A percentile compares a stretch with the other conserved stretches of the same genome.
phyloP scores from a whole-genome alignment of 2,329 filamentous ascomycete genomes.

The Phialophora tarda region DNA sequence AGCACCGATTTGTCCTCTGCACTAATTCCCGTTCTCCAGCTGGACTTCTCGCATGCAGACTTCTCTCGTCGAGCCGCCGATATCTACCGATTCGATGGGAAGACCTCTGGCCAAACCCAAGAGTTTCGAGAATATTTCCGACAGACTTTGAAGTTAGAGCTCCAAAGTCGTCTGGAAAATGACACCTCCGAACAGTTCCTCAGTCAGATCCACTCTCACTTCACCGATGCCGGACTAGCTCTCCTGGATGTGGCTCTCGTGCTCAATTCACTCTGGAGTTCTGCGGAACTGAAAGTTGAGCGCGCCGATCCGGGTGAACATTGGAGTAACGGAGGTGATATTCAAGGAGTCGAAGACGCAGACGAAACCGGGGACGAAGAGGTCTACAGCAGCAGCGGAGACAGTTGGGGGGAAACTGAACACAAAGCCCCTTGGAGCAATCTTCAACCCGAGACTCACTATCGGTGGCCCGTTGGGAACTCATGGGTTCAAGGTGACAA shows the following conservation, averaged over 20 bases:
- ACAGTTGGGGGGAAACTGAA: not conserved
- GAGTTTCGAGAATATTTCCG: conserved; percentile 12
- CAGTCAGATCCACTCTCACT: not conserved
- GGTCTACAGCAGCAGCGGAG: not conserved
- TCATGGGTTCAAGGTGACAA: not conserved
- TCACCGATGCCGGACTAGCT: not conserved
- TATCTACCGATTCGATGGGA: conserved; percentile 1
- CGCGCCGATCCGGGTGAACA: not conserved
- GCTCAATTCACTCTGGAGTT: conserved; percentile 3
- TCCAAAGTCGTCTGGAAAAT: not conserved
- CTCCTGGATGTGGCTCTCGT: conserved; percentile 10
- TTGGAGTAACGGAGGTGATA: not conserved
- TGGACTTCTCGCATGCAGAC: not conserved
- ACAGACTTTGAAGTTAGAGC: not conserved
- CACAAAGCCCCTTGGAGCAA: not conserved
- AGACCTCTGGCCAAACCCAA: too few relatives aligned
- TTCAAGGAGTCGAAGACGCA: not conserved
- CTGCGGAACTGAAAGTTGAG: not conserved
- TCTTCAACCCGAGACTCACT: not conserved
- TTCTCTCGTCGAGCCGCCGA: not conserved
- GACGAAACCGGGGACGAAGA: not conserved
- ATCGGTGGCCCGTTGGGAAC: not conserved
- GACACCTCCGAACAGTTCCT: not conserved
- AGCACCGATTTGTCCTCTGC: not conserved
- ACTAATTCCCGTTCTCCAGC: not conserved